phyloP scores from a whole-genome alignment of 768 basidiomycete genomes.

The Trichaptum fuscoviolaceum region DNA sequence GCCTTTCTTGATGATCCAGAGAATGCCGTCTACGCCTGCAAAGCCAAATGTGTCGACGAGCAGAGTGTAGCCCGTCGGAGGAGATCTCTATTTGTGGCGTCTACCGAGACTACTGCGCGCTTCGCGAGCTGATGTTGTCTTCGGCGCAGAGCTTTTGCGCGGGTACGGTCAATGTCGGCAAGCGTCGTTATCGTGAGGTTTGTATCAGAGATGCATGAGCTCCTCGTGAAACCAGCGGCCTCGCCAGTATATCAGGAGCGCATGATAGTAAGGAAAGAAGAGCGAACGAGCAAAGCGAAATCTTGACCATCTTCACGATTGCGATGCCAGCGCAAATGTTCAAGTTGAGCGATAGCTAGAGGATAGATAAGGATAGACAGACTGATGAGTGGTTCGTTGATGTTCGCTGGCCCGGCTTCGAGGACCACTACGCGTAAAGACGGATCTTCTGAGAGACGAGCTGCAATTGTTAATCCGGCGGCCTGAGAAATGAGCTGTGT shows the following conservation, averaged over 20 bases:
- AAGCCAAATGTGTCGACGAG: slow-evolving; percentile 21
- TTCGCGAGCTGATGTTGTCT: slow-evolving; percentile 10
- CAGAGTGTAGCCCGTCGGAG: slow-evolving; percentile 23
- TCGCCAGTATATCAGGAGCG: background rate
- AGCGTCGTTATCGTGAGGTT: slow-evolving; percentile 19
- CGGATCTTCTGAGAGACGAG: slow-evolving; percentile 36
- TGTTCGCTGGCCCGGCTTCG: slow-evolving; percentile 32
- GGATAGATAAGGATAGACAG: slow-evolving; percentile 17
- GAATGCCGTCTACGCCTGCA: slow-evolving; percentile 21
- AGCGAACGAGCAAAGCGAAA: background rate
- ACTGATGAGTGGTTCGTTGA: slow-evolving; percentile 15
- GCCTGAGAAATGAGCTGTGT: slow-evolving; percentile 20
- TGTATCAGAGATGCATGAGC: slow-evolving; percentile 6
- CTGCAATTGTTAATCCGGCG: slow-evolving; percentile 38
- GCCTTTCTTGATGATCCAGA: slow-evolving; percentile 27
- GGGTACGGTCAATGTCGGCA: slow-evolving; percentile 17
- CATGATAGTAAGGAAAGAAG: background rate
- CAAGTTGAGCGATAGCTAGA: background rate
- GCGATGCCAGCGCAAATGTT: background rate
- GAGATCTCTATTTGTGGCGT: slow-evolving; percentile 18
- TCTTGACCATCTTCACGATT: background rate
- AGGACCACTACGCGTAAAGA: slow-evolving; percentile 33
- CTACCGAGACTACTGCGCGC: slow-evolving; percentile 3
- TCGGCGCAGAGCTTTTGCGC: slow-evolving; percentile 13
- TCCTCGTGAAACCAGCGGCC: background rate